Percentiles rank a stretch among this genome's conserved stretches.
Conservation (phyloP, 768 basidiomycete species). For the Rickenella mellea region DNA sequence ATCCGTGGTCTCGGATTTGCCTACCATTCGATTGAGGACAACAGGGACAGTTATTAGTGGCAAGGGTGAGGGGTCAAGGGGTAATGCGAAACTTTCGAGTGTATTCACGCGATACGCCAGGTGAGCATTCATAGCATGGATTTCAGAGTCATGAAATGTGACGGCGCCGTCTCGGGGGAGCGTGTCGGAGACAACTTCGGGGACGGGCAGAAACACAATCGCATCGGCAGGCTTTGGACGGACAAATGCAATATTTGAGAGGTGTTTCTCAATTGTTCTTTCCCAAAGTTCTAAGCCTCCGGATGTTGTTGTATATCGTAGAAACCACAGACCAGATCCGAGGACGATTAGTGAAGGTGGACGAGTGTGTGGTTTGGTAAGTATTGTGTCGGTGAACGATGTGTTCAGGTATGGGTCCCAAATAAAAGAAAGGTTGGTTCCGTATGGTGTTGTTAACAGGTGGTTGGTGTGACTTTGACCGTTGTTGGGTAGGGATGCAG, state of each 20-base stretch:
- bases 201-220: conserved; percentile 71
- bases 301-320: conserved; percentile 61
- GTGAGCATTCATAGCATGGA: conserved; percentile 88
- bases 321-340: conserved; percentile 85
- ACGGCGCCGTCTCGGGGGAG: conserved; percentile 52
- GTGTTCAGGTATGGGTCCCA: conserved; percentile 90
- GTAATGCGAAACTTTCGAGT: conserved; percentile 19
- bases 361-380: conserved; percentile 17
- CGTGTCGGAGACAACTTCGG: conserved; percentile 57
- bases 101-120: conserved; percentile 57
- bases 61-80: conserved; percentile 13
- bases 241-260: conserved; percentile 35
- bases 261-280: conserved; percentile 55
- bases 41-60: conserved; percentile 51
- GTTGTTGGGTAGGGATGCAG: conserved; percentile 40
- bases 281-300: conserved; percentile 79
- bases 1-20: conserved; percentile 67
- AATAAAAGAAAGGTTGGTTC: conserved; percentile 45
- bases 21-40: conserved; percentile 76
- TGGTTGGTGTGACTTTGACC: conserved; percentile 66
- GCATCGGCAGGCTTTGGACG: conserved; percentile 49
- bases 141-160: conserved; percentile 68
- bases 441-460: conserved; percentile 32
- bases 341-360: conserved; percentile 53
- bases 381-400: conserved; percentile 38